A percentile compares a stretch with the other conserved stretches of the same genome.
phyloP scores from a whole-genome alignment of 176 grass and related monocot genomes.

The Rhynchospora pubera region DNA sequence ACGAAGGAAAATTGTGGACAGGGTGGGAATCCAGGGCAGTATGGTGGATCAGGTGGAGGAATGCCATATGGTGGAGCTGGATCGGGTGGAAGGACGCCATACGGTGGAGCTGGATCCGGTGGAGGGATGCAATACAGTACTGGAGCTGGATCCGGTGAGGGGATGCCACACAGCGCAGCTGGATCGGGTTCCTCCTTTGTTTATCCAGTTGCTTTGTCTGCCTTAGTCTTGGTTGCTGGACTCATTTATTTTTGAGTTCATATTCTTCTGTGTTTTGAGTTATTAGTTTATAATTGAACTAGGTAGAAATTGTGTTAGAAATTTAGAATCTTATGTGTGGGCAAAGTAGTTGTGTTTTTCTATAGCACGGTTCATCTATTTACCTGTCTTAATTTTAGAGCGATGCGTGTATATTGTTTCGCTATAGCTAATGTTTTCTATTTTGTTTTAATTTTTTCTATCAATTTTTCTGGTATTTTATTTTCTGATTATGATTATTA shows the following conservation, averaged over 20 bases:
- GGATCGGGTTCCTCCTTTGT: background rate
- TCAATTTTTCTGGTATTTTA: too few relatives aligned
- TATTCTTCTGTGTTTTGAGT: background rate
- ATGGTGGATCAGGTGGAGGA: background rate
- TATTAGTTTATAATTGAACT: background rate
- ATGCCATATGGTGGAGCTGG: background rate
- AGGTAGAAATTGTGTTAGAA: background rate
- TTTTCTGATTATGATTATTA: too few relatives aligned
- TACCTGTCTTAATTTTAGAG: too few relatives aligned
- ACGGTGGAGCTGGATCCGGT: background rate
- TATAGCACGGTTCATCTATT: background rate
- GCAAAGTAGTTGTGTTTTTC: background rate
- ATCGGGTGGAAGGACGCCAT: background rate
- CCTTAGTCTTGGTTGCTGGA: background rate
- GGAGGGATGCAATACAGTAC: background rate
- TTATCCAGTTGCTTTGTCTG: background rate
- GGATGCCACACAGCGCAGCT: background rate
- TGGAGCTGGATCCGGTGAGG: background rate
- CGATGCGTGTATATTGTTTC: too few relatives aligned
- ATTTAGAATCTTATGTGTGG: background rate
- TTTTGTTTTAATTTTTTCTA: too few relatives aligned
- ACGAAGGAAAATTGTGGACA: background rate
- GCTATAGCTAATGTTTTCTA: too few relatives aligned
- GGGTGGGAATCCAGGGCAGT: background rate
- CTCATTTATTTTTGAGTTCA: background rate